Conservation (phyloP, 805 yeast genomes). For the Tetrapisispora namnaoensis region DNA sequence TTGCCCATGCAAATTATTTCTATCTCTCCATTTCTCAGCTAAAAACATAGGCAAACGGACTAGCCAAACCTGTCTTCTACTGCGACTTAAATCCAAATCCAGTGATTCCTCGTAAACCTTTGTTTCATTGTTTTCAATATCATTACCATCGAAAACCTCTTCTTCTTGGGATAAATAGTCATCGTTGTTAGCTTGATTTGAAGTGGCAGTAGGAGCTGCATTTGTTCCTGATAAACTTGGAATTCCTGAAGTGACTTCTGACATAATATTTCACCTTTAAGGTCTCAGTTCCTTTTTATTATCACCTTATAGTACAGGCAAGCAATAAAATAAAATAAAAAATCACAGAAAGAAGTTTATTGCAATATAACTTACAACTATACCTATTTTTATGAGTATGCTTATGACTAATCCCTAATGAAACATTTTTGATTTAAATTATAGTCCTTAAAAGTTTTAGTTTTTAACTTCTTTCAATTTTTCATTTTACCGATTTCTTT, state of each 20-base stretch:
- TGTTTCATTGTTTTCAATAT: constrained; percentile 31
- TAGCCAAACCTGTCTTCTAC: constrained; percentile 77
- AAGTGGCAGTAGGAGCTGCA: neutral
- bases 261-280: neutral
- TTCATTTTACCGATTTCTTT: neutral
- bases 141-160: constrained; percentile 38
- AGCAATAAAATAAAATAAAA: too few relatives aligned
- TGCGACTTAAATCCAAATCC: constrained; percentile 58
- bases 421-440: too few relatives aligned
- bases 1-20: constrained; percentile 54
- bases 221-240: neutral
- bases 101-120: constrained; percentile 51
- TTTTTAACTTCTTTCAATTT: neutral
- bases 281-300: neutral
- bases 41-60: constrained; percentile 83
- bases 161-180: constrained; percentile 35
- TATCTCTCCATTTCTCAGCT: constrained; percentile 69
- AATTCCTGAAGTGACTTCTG: neutral
- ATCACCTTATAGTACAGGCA: neutral
- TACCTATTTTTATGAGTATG: neutral
- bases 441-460: neutral
- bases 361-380: too few relatives aligned
- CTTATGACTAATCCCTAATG: neutral
- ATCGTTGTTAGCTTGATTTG: constrained; percentile 19
- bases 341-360: too few relatives aligned